Base-by-base conservation (phyloP, 2,329 filamentous ascomycete species). In the Lasiodiplodia hormozganensis region DNA sequence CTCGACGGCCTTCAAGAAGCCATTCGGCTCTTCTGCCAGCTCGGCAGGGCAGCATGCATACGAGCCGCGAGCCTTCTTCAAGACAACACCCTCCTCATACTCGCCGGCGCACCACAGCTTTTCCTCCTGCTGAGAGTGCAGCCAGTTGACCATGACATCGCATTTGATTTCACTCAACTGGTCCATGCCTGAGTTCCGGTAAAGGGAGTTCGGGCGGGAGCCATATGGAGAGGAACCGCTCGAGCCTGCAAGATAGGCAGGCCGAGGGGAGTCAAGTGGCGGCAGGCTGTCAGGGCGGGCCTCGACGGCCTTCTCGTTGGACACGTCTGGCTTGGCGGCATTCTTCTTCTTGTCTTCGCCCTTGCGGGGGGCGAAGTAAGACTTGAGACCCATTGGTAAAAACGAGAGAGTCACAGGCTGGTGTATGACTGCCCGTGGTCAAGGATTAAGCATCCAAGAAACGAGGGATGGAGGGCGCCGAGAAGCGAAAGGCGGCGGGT, bases 141-240 rank as follows among this genome's bases (percentile, higher is more conserved):
- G 82, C 83, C 85, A 90, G 72, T 86, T 88, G 72, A 87, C 87
- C 82, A 89, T 87, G 71, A 90, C 85, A 74, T 90, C 86, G 71
- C 82, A 83, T 74, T 87, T 88, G 74, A 88, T 83, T 69, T 87
- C 84, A 58, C 81, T 75, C 58, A 87, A 77, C 52, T 81, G 82
- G 40, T 85, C 82, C 62, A 78, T 77, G 38, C 78, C 72, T 6
- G 73, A 73, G 77, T 84, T 79, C 31, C 78, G 75, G 65, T 77
- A 78, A 11, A 79, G 70, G 4, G 79, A 81, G 12, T 69, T 73
- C 62, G 78, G 78, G 16, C 67, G 67, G 49, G 67, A 68, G 54
- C 67, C 67, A 65, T 64, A 58, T 40, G 67, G 66, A 53, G 56
- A 60, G 18, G 66, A 53, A 34, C 56, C 34, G 47, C 34, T 62